Conservation (phyloP, 106 monocot species). For the Dendrobium officinale region DNA sequence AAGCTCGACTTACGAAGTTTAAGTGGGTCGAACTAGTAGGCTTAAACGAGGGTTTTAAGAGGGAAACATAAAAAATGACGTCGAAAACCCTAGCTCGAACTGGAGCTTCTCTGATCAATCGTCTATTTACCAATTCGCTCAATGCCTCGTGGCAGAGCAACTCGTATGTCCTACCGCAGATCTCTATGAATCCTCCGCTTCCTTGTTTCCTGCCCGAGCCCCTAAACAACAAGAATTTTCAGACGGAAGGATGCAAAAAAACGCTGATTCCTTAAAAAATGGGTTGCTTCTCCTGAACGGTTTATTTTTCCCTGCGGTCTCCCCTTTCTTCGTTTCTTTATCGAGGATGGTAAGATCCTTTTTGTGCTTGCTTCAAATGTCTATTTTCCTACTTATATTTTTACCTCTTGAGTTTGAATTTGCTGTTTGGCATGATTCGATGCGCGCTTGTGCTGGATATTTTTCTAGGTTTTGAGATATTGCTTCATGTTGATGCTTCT, state of each 20-base stretch:
- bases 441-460: neutral
- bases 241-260: neutral
- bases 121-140: slow-evolving; percentile 18
- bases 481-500: neutral
- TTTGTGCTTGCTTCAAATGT: neutral
- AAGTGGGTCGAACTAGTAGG: neutral
- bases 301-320: slow-evolving; percentile 52
- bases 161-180: neutral
- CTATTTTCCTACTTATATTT: neutral
- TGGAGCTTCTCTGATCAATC: slow-evolving; percentile 37
- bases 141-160: neutral
- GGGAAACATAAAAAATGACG: slow-evolving; percentile 18
- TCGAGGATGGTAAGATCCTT: slow-evolving; percentile 30
- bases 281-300: slow-evolving; percentile 21
- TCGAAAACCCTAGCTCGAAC: slow-evolving; percentile 46
- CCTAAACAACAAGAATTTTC: neutral
- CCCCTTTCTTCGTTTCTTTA: slow-evolving; percentile 60
- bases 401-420: neutral
- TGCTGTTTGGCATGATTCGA: neutral
- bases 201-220: slow-evolving; percentile 1
- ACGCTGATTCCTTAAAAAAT: slow-evolving; percentile 22
- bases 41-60: neutral
- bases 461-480: neutral
- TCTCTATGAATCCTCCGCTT: slow-evolving; percentile 9
- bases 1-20: too few relatives aligned